Conservation (phyloP, 768 basidiomycete genomes). For the Podaxis carcinomalis region DNA sequence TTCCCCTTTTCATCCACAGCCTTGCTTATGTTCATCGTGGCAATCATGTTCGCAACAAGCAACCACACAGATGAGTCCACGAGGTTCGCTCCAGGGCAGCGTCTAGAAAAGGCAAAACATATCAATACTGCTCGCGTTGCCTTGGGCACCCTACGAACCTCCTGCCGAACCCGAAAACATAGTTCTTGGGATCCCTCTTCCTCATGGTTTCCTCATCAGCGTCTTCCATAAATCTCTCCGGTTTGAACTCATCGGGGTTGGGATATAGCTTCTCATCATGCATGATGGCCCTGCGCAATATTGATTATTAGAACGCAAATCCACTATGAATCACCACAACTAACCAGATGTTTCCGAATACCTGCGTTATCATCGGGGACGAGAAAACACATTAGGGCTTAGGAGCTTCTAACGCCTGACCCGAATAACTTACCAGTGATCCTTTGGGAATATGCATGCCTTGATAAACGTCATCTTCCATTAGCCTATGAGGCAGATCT, state of each 20-base stretch:
- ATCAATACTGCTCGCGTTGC: not conserved
- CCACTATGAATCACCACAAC: conserved; percentile 2
- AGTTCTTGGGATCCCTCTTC: conserved; percentile 27
- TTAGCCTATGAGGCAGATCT: conserved; percentile 64
- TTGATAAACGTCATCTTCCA: conserved; percentile 60
- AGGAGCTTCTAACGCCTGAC: not conserved
- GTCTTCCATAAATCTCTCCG: conserved; percentile 45
- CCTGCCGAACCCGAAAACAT: conserved; percentile 39
- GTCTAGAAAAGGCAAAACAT: conserved; percentile 25
- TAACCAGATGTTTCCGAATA: conserved; percentile 64
- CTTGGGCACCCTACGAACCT: conserved; percentile 23
- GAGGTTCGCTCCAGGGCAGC: conserved; percentile 61
- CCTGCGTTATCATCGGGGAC: conserved; percentile 12
- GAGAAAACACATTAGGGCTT: conserved; percentile 7
- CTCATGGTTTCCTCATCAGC: conserved; percentile 23
- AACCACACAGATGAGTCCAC: conserved; percentile 64
- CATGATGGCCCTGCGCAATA: conserved; percentile 36
- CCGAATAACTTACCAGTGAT: conserved; percentile 37
- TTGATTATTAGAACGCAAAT: not conserved
- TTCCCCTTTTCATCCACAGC: conserved; percentile 45
- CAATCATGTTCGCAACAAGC: conserved; percentile 49
- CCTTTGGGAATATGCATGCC: conserved; percentile 61
- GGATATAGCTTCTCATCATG: conserved; percentile 48
- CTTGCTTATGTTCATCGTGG: conserved; percentile 53
- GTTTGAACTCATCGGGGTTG: conserved; percentile 45